These are phyloP conservation scores for Hortaea werneckii DNA, from an alignment of 2,329 filamentous ascomycete genomes.

Conservation along the genomic window DNA sequence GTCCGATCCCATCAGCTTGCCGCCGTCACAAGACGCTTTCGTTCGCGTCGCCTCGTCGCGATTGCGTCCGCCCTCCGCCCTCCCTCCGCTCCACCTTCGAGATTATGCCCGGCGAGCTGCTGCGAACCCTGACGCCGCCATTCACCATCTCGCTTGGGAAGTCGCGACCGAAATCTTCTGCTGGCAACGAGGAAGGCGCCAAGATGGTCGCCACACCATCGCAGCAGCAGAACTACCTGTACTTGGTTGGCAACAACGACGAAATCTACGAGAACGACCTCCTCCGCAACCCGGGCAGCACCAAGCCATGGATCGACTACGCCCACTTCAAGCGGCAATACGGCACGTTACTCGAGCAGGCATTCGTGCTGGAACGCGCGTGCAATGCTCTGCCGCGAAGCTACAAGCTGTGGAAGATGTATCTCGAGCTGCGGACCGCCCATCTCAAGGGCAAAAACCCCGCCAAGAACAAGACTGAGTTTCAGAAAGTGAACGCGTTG, in stretches of 20 bases:
- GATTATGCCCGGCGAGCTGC: constrained; percentile 32
- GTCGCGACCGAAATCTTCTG: constrained; percentile 7
- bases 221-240: constrained; percentile 22
- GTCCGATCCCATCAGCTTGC: neutral
- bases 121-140: constrained; percentile 29
- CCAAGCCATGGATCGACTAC: constrained; percentile 93
- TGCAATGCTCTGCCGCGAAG: constrained; percentile 83
- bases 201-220: neutral
- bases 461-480: constrained; percentile 68
- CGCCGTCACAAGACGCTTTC: neutral
- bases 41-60: neutral
- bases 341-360: constrained; percentile 76
- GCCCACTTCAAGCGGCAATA: constrained; percentile 83
- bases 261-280: constrained; percentile 95
- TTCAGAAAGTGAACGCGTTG: constrained; percentile 84
- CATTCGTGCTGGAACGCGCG: constrained; percentile 79
- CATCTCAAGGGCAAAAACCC: constrained; percentile 62
- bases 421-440: constrained; percentile 72
- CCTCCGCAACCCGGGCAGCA: constrained; percentile 69
- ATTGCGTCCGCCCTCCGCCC: neutral
- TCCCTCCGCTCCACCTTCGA: neutral
- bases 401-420: constrained; percentile 98
- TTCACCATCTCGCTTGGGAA: constrained; percentile 18
- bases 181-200: neutral
- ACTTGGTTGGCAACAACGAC: constrained; percentile 67